Conservation (phyloP, 345 rosid genomes). For the Citrus sp. region DNA sequence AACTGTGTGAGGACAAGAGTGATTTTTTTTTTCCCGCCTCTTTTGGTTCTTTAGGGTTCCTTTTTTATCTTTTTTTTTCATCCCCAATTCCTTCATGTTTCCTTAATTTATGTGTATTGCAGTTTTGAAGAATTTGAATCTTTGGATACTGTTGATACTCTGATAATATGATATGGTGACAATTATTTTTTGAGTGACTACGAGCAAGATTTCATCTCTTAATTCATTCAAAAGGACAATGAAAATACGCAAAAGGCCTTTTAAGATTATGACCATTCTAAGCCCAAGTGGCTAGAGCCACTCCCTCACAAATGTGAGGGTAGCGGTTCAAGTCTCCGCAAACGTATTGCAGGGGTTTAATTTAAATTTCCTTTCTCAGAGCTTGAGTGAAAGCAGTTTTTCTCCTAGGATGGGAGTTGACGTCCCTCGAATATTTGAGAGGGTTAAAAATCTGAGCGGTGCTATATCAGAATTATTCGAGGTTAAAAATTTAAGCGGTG, state of each 20-base stretch:
- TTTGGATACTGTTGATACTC: not conserved
- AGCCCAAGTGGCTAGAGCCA: too few species aligned
- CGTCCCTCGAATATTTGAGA: too few species aligned
- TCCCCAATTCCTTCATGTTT: not conserved
- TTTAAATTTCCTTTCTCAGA: too few species aligned
- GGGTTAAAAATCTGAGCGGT: too few species aligned
- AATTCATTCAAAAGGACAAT: not conserved
- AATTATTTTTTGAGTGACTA: not conserved
- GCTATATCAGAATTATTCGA: fast-evolving
- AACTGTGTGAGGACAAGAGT: slow-evolving; percentile 13
- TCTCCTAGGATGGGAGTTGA: fast-evolving
- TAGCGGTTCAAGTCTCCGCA: too few species aligned
- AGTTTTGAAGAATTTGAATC: not conserved
- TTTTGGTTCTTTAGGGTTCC: not conserved
- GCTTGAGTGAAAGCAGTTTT: too few species aligned
- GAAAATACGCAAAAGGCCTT: not conserved
- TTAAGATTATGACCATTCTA: too few species aligned
- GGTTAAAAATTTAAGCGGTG: too few species aligned
- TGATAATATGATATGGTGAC: not conserved
- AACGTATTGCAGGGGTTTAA: too few species aligned
- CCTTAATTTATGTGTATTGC: slow-evolving; percentile 2
- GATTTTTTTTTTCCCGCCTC: not conserved
- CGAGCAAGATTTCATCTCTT: not conserved
- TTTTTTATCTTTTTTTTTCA: not conserved
- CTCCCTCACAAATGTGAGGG: too few species aligned